phyloP scores from a whole-genome alignment of 1,284 basidiomycete genomes.

The Grifola frondosa region DNA sequence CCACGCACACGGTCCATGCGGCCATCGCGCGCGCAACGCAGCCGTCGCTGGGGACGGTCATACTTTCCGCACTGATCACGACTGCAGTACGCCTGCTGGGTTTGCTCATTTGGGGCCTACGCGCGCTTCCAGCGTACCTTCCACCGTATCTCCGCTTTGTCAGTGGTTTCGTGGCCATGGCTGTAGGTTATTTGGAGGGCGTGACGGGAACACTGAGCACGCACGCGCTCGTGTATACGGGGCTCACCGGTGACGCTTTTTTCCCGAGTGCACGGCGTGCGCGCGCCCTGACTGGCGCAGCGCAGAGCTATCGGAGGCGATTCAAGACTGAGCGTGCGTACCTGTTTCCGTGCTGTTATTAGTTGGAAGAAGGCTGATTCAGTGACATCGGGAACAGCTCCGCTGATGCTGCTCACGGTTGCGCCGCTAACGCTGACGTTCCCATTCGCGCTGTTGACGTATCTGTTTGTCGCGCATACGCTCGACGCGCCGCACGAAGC shows the following conservation, averaged over 20 bases:
- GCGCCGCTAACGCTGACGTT: slow-evolving; percentile 78
- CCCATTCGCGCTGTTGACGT: slow-evolving; percentile 80
- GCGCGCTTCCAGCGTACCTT: slow-evolving; percentile 57
- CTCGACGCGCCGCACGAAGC: slow-evolving; percentile 77
- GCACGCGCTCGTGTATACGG: slow-evolving; percentile 83
- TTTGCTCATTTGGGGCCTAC: slow-evolving; percentile 48
- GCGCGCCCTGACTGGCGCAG: slow-evolving; percentile 52
- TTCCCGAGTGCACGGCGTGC: slow-evolving; percentile 75
- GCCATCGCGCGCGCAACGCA: slow-evolving; percentile 79
- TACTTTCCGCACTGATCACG: slow-evolving; percentile 74
- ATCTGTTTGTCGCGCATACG: slow-evolving; percentile 86
- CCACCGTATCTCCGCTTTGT: slow-evolving; percentile 43
- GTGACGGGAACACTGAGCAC: slow-evolving; percentile 76
- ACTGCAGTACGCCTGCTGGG: slow-evolving; percentile 62
- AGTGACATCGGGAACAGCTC: too few relatives aligned
- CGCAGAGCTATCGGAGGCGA: slow-evolving; percentile 46
- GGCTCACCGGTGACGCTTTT: slow-evolving; percentile 84
- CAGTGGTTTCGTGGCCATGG: slow-evolving; percentile 42
- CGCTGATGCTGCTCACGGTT: slow-evolving; percentile 74
- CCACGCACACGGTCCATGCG: slow-evolving; percentile 74
- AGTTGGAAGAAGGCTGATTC: too few relatives aligned
- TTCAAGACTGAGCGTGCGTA: slow-evolving; percentile 59
- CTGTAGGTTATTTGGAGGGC: slow-evolving; percentile 56
- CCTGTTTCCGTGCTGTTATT: neutral
- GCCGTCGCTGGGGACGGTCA: slow-evolving; percentile 79